phyloP scores from a whole-genome alignment of 179 eudicot species.

The Silene vulgaris region DNA sequence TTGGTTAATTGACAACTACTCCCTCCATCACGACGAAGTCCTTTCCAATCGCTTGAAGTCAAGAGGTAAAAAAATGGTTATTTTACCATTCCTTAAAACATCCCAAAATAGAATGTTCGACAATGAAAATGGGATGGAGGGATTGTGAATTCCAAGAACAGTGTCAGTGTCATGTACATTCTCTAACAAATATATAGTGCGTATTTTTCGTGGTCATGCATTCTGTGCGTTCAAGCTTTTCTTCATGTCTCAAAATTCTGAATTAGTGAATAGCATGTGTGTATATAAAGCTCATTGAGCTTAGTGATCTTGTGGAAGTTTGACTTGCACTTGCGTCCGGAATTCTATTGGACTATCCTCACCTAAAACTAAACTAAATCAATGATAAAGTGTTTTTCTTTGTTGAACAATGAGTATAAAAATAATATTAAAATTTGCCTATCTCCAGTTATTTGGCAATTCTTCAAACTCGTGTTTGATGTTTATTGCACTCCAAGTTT shows the following conservation, averaged over 20 bases:
- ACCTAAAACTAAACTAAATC: neutral
- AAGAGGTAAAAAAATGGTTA: too few species aligned
- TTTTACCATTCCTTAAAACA: too few species aligned
- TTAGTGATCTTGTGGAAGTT: neutral
- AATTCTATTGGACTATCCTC: neutral
- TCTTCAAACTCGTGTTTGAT: neutral
- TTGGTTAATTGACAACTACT: too few species aligned
- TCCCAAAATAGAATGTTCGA: too few species aligned
- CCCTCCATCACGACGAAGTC: too few species aligned
- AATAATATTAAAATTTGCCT: neutral
- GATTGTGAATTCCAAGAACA: neutral
- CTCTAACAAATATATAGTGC: neutral
- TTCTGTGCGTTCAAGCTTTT: neutral
- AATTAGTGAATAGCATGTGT: conserved; percentile 7
- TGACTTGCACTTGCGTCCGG: neutral
- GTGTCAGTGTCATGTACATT: neutral
- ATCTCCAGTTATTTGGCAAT: neutral
- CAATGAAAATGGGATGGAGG: too few species aligned
- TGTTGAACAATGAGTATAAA: conserved; percentile 1
- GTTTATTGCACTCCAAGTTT: neutral
- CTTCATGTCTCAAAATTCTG: neutral
- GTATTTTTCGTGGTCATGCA: neutral
- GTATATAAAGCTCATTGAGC: neutral
- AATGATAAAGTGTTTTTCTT: conserved; percentile 1
- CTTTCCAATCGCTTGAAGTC: too few species aligned